phyloP scores from a whole-genome alignment of 2,329 filamentous ascomycete genomes.

The Ophidiomyces ophidiicola region DNA sequence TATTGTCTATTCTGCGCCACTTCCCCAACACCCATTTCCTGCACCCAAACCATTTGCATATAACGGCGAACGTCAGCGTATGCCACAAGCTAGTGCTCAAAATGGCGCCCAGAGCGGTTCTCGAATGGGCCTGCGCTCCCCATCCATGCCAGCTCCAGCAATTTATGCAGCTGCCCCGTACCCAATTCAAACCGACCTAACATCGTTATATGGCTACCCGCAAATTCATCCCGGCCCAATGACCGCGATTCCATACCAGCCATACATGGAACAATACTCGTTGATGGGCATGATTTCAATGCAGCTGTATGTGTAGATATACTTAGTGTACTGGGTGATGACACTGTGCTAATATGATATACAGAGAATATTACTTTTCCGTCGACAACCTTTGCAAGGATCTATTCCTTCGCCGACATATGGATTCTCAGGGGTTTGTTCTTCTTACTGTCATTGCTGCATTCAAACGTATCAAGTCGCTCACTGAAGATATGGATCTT shows the following conservation, averaged over 20 bases:
- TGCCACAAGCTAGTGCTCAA: slow-evolving; percentile 23
- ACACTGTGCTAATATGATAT: slow-evolving; percentile 29
- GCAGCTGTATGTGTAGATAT: slow-evolving; percentile 39
- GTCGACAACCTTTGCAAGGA: slow-evolving; percentile 93
- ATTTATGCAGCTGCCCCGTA: slow-evolving; percentile 38
- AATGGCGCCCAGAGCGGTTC: slow-evolving; percentile 35
- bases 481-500: slow-evolving; percentile 60
- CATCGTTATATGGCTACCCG: slow-evolving; percentile 46
- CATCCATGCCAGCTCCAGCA: slow-evolving; percentile 47
- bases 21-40: slow-evolving; percentile 31
- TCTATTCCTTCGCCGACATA: slow-evolving; percentile 70
- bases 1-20: slow-evolving; percentile 28
- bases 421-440: slow-evolving; percentile 93
- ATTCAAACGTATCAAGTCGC: slow-evolving; percentile 72
- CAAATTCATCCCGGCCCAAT: slow-evolving; percentile 42
- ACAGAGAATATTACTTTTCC: slow-evolving; percentile 89
- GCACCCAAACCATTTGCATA: slow-evolving; percentile 31
- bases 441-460: slow-evolving; percentile 62
- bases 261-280: slow-evolving; percentile 47
- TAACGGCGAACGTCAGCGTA: slow-evolving; percentile 31
- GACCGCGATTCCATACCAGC: slow-evolving; percentile 46
- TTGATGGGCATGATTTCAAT: slow-evolving; percentile 47
- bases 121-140: slow-evolving; percentile 45
- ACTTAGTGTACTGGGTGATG: slow-evolving; percentile 1
- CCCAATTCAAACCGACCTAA: slow-evolving; percentile 34